Percentiles rank a stretch among this genome's conserved stretches.
phyloP scores from a whole-genome alignment of 345 rosid species.

The Angophora floribunda region DNA sequence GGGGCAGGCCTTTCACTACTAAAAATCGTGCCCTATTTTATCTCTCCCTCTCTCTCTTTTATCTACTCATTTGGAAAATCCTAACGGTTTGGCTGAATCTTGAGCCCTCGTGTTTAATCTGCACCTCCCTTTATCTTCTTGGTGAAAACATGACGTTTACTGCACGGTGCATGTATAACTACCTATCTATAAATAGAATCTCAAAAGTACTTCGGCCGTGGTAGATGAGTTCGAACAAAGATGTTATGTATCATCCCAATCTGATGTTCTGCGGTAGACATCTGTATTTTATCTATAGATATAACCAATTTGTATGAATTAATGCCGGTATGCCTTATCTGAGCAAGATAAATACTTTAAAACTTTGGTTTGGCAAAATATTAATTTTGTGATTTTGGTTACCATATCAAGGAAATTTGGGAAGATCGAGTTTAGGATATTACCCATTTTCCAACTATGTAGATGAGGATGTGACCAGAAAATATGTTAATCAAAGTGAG shows the following conservation, averaged over 20 bases:
- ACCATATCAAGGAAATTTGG: not conserved
- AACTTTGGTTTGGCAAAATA: not conserved
- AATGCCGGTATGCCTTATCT: fast-evolving
- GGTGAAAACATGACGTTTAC: not conserved
- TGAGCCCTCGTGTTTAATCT: not conserved
- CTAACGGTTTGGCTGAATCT: not conserved
- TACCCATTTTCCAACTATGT: not conserved
- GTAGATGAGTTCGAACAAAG: not conserved
- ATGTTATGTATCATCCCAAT: not conserved
- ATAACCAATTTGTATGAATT: not conserved
- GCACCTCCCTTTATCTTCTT: not conserved
- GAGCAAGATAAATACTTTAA: not conserved
- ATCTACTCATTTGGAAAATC: not conserved
- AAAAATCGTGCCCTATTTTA: not conserved
- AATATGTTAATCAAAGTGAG: not conserved
- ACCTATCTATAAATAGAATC: not conserved
- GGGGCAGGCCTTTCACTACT: not conserved
- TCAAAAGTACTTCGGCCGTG: not conserved
- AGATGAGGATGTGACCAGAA: not conserved
- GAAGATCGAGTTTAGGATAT: not conserved
- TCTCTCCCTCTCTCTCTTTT: not conserved
- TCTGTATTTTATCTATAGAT: not conserved
- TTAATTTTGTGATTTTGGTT: not conserved
- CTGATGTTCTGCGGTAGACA: not conserved
- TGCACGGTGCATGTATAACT: not conserved